Base-by-base conservation (phyloP, 805 yeast genomes). In the Sungouiella thailandica region DNA sequence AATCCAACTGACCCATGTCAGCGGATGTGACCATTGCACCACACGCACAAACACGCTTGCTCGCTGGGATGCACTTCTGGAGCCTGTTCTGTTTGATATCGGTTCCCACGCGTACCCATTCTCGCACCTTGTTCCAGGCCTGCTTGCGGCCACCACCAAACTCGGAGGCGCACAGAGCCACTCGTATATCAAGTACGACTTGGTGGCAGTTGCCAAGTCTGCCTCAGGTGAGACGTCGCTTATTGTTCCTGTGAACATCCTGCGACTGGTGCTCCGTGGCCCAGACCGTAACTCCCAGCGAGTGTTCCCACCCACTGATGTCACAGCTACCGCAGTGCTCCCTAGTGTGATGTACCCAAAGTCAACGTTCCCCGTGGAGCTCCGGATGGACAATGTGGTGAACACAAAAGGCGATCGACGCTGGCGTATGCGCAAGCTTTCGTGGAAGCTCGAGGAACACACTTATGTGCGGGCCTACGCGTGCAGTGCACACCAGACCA, bases 281-380 rank as follows among this genome's bases (percentile, higher is more conserved):
- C 84, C 85, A 2, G 96, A 89, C 53, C 71, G 88, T 47, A 86
- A 84, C 51, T 85, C 96, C 1, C 62, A 87, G 24, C 73, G 99
- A 40, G 85, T 93, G 1, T 93, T 93, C 58, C 98, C 98, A 1
- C 97, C 99, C 6, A 90, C 97, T 0, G 84, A 83, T 27, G 80
- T 93, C 23, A 80, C 87, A 3, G 94, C 96, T 5, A 76, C 83
- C 17, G 93, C 95, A 7, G 83, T 80, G 11, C 65, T 93, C 31
- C 98, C 98, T 2, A 83, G 83, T 43, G 95, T 88, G 11, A 73
- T 85, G 20, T 85, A 85, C 56, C 97, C 97, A 9, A 81, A 84
- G 53, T 82, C 96, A 0, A 70, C 81, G 1, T 86, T 93, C 52
- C 83, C 93, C 0, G 70, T 90, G 15, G 97, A 88, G 52, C 65